phyloP scores from a whole-genome alignment of 1,284 basidiomycete genomes.

The Cryptococcus depauperatus region DNA sequence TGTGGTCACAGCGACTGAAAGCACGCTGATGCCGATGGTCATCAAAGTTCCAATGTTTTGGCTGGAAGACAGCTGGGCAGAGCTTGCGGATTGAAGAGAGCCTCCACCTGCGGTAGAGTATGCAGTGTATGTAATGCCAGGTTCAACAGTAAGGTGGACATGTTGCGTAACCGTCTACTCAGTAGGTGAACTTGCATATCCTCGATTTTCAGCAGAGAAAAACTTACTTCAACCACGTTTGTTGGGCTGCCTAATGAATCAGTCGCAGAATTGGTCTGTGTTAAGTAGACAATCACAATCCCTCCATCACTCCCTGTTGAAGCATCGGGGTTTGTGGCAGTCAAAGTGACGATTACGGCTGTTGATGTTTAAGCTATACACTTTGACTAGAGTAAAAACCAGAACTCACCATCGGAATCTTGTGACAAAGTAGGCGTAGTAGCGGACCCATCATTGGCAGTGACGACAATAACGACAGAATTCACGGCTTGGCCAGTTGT shows the following conservation, averaged over 20 bases:
- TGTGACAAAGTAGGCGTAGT: background rate
- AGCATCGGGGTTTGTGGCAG: constrained; percentile 17
- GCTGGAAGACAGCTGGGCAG: background rate
- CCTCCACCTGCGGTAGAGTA: constrained; percentile 13
- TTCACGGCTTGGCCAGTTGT: constrained; percentile 7
- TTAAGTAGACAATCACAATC: constrained; percentile 16
- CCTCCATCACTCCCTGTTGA: constrained; percentile 15
- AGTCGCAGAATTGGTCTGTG: constrained; percentile 9
- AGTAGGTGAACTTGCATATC: background rate
- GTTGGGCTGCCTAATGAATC: constrained; percentile 6
- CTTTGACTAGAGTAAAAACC: background rate
- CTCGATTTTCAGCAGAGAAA: background rate
- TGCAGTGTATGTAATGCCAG: constrained; percentile 9
- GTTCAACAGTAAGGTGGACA: constrained; percentile 12
- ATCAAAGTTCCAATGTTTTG: background rate
- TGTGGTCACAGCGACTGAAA: background rate
- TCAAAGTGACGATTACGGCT: constrained; percentile 16
- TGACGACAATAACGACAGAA: constrained; percentile 17
- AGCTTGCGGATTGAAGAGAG: constrained; percentile 4
- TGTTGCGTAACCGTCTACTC: constrained; percentile 12
- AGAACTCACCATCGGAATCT: background rate
- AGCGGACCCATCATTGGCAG: constrained; percentile 7
- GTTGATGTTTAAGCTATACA: background rate
- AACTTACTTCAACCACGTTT: constrained; percentile 7
- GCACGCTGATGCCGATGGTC: background rate